Conservation (phyloP, 148 eudicot species). For the Silene latifolia region DNA sequence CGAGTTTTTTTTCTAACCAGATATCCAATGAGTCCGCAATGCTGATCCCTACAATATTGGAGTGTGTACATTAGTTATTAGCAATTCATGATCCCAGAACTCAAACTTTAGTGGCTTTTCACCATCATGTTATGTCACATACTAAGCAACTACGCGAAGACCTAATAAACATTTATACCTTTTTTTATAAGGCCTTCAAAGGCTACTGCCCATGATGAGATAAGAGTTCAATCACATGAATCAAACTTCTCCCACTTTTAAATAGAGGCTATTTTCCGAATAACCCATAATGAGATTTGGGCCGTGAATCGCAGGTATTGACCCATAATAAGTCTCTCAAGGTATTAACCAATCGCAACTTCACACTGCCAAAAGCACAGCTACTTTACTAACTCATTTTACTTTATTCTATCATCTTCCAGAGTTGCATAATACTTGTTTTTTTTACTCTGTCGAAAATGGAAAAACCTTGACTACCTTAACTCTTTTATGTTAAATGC, state of each 20-base stretch:
- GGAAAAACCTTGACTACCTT: background rate
- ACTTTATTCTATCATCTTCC: background rate
- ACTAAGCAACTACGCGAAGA: background rate
- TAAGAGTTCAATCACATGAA: background rate
- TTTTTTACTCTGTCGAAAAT: background rate
- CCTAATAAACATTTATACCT: background rate
- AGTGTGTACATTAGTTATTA: conserved; percentile 8
- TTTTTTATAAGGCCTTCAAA: background rate
- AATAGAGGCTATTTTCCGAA: background rate
- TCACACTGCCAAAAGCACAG: background rate
- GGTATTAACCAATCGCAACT: background rate
- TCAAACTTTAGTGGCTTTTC: background rate
- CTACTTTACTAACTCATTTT: background rate
- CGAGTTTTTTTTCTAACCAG: conserved; percentile 39
- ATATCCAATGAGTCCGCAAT: conserved; percentile 81
- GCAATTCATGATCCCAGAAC: background rate
- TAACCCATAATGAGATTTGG: background rate
- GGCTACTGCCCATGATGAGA: background rate
- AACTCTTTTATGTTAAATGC: background rate
- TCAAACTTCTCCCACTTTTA: background rate
- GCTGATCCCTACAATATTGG: conserved; percentile 62
- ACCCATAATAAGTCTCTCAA: too few species aligned
- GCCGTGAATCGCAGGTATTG: background rate
- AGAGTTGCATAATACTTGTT: background rate
- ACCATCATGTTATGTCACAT: background rate